phyloP scores from a whole-genome alignment of 805 yeast species.

The Saturnispora galanensis region DNA sequence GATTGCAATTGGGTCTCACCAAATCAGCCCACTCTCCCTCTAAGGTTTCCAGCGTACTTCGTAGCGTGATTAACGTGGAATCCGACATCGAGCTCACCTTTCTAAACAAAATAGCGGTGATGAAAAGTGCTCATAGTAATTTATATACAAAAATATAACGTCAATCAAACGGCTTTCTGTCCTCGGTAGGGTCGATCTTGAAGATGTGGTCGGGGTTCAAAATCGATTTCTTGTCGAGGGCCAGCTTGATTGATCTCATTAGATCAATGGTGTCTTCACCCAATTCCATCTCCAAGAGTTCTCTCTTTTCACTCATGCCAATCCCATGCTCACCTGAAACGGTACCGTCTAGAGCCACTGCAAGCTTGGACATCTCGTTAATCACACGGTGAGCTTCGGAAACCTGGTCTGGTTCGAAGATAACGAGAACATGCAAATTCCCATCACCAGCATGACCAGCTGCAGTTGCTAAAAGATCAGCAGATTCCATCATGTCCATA shows the following conservation, averaged over 20 bases:
- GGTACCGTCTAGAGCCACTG: constrained; percentile 67
- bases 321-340: constrained; percentile 86
- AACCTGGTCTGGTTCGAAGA: constrained; percentile 44
- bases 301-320: constrained; percentile 63
- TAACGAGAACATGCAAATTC: constrained; percentile 61
- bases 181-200: constrained; percentile 47
- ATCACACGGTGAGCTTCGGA: constrained; percentile 40
- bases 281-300: constrained; percentile 48
- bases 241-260: constrained; percentile 65
- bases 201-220: constrained; percentile 76
- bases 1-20: constrained; percentile 52
- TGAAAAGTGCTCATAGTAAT: neutral
- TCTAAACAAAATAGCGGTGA: neutral
- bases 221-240: constrained; percentile 64
- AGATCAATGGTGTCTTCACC: constrained; percentile 58
- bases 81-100: neutral
- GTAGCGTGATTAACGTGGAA: constrained; percentile 3
- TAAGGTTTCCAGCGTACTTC: constrained; percentile 7
- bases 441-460: constrained; percentile 85
- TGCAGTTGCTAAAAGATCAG: constrained; percentile 46
- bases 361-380: constrained; percentile 53
- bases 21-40: constrained; percentile 30
- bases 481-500: constrained; percentile 44
- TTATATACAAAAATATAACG: neutral
- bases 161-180: constrained; percentile 18